Evolutionary conservation across 2,329 filamentous ascomycete genomes (phyloP).

Genomic region (Aspergillus tanneri): DNA sequence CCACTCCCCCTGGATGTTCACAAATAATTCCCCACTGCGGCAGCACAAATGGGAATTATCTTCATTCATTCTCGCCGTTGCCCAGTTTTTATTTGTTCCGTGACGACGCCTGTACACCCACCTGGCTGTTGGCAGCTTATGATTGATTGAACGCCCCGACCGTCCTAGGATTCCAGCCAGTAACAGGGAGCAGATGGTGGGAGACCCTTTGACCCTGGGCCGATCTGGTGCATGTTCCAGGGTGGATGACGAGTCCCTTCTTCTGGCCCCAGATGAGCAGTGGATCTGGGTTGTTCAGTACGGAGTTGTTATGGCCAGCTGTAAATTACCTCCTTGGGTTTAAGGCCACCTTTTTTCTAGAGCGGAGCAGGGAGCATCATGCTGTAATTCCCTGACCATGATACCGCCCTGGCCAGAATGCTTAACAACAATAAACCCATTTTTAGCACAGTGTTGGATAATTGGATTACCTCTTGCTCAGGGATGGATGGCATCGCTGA

Average conservation of each 20-base stretch:
- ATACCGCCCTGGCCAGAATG: constrained; percentile 1
- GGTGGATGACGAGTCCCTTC: constrained; percentile 11
- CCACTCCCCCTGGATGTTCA: constrained; percentile 6
- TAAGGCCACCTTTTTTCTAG: too few relatives aligned
- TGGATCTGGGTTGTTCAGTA: too few relatives aligned
- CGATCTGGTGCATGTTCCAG: constrained; percentile 12
- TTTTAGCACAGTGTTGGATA: too few relatives aligned
- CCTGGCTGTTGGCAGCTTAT: not conserved
- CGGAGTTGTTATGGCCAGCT: too few relatives aligned
- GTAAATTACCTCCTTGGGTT: too few relatives aligned
- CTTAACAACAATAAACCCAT: too few relatives aligned
- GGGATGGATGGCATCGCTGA: not conserved
- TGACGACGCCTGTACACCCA: too few relatives aligned
- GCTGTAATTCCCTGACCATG: too few relatives aligned
- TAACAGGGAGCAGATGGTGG: not conserved
- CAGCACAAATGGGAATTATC: constrained; percentile 12
- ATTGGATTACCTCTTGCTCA: too few relatives aligned
- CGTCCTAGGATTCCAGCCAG: not conserved
- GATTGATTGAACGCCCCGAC: constrained; percentile 5
- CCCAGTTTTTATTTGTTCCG: not conserved
- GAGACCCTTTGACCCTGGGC: constrained; percentile 10
- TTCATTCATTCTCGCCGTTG: constrained; percentile 11
- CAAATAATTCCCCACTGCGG: constrained; percentile 10
- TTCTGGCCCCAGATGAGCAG: not conserved
- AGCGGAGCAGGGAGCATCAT: too few relatives aligned